Conservation (phyloP, 2,329 filamentous ascomycete genomes). For the Dactylella cylindrospora region DNA sequence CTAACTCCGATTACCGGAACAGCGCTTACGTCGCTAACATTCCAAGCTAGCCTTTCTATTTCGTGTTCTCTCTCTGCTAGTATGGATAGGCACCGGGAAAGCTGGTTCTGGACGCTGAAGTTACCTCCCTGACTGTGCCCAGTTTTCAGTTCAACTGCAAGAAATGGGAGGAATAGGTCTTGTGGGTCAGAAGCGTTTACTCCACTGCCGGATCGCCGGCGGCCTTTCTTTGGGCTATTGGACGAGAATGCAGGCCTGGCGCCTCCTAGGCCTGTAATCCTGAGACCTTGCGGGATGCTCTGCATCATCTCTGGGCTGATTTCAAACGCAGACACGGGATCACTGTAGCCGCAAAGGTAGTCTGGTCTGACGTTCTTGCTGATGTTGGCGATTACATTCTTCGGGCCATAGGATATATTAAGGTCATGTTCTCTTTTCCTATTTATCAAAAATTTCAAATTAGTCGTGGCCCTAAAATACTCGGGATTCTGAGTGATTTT, state of each 20-base stretch:
- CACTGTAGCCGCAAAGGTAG: conserved; percentile 8
- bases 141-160: conserved; percentile 13
- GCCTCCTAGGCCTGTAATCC: no score
- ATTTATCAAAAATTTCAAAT: no score
- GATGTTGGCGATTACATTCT: conserved; percentile 9
- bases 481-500: no score
- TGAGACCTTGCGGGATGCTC: conserved; percentile 1
- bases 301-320: neutral
- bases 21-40: conserved; percentile 13
- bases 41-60: conserved; percentile 2
- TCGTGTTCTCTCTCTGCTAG: conserved; percentile 10
- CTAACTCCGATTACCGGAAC: conserved; percentile 12
- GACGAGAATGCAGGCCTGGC: no score
- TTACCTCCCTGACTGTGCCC: neutral
- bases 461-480: no score
- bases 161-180: conserved; percentile 15
- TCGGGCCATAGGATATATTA: no score
- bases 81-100: conserved; percentile 17
- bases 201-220: no score
- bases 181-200: no score
- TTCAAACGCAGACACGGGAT: neutral
- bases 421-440: no score
- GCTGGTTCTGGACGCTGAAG: conserved; percentile 7
- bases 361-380: conserved; percentile 3
- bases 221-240: no score